These are phyloP conservation scores for Boletus barrowsii DNA, from an alignment of 768 basidiomycete genomes.

Conservation along the genomic window DNA sequence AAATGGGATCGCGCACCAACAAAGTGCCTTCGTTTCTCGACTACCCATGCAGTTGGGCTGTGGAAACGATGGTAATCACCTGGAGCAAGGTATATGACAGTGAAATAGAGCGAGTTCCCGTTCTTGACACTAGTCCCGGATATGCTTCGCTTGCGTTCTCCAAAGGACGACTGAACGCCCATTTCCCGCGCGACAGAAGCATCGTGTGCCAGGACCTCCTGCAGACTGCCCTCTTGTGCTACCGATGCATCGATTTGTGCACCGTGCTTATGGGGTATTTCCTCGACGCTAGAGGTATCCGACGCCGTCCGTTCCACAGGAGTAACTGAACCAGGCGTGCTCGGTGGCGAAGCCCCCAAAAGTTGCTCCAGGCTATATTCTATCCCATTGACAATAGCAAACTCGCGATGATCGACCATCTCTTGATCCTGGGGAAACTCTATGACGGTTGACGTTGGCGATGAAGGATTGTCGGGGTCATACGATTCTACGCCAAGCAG, in stretches of 20 bases:
- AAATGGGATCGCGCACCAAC: conserved; percentile 53
- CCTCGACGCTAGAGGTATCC: conserved; percentile 22
- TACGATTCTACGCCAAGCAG: conserved; percentile 72
- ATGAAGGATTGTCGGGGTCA: conserved; percentile 40
- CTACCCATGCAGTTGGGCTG: conserved; percentile 94
- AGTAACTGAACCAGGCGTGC: conserved; percentile 39
- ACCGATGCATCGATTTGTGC: conserved; percentile 75
- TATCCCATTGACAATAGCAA: conserved; percentile 96
- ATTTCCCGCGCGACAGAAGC: conserved; percentile 70
- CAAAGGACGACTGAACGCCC: conserved; percentile 48
- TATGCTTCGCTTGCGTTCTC: conserved; percentile 32
- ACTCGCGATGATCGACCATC: conserved; percentile 81
- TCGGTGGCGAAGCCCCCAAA: conserved; percentile 53
- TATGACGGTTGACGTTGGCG: conserved; percentile 40
- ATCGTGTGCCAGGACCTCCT: conserved; percentile 63
- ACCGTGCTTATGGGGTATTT: conserved; percentile 55
- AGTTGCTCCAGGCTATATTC: conserved; percentile 92
- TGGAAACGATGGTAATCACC: conserved; percentile 99
- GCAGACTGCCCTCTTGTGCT: conserved; percentile 46
- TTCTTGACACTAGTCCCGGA: conserved; percentile 54
- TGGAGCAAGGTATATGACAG: conserved; percentile 96
- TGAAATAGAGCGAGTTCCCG: conserved; percentile 85
- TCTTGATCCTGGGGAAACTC: conserved; percentile 45
- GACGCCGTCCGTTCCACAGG: conserved; percentile 22
- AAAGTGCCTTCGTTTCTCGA: conserved; percentile 93